phyloP scores from a whole-genome alignment of 768 basidiomycete genomes.

The Psilocybe subaeruginosa region DNA sequence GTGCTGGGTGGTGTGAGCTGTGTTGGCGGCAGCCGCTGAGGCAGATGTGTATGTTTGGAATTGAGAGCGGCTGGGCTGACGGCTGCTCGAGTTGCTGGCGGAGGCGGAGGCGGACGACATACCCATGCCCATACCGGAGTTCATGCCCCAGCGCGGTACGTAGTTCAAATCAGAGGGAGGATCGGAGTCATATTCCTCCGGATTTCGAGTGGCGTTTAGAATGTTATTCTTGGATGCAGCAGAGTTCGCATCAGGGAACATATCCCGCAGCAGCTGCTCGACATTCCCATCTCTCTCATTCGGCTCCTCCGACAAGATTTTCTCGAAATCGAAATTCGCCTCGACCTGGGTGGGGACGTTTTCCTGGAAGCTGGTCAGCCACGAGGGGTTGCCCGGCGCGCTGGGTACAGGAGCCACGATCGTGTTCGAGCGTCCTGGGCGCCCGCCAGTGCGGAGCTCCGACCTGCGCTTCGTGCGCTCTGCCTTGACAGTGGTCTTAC shows the following conservation, averaged over 20 bases:
- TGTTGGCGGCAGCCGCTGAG: background rate
- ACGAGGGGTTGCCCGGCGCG: slow-evolving; percentile 18
- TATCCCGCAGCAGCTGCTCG: slow-evolving; percentile 15
- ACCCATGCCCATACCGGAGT: background rate
- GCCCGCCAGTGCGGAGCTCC: slow-evolving; percentile 21
- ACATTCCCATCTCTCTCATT: slow-evolving; percentile 15
- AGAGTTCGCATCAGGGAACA: slow-evolving; percentile 10
- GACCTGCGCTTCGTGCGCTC: slow-evolving; percentile 40
- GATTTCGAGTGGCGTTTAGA: background rate
- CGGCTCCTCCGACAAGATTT: slow-evolving; percentile 16
- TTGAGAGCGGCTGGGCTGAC: background rate
- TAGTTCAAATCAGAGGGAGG: background rate
- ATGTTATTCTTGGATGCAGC: background rate
- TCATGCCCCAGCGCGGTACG: background rate
- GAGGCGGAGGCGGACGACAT: slow-evolving; percentile 6
- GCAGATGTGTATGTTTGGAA: background rate
- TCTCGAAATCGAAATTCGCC: slow-evolving; percentile 15
- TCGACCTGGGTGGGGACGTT: slow-evolving; percentile 10
- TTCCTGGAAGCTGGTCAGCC: slow-evolving; percentile 22
- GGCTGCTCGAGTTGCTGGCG: slow-evolving; percentile 6
- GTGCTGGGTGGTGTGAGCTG: background rate
- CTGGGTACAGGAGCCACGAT: slow-evolving; percentile 23
- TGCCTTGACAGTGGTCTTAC: slow-evolving; percentile 42
- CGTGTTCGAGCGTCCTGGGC: slow-evolving; percentile 20
- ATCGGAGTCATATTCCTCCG: background rate